phyloP scores from a whole-genome alignment of 768 basidiomycete genomes.

The Tylopilus subfusipes region DNA sequence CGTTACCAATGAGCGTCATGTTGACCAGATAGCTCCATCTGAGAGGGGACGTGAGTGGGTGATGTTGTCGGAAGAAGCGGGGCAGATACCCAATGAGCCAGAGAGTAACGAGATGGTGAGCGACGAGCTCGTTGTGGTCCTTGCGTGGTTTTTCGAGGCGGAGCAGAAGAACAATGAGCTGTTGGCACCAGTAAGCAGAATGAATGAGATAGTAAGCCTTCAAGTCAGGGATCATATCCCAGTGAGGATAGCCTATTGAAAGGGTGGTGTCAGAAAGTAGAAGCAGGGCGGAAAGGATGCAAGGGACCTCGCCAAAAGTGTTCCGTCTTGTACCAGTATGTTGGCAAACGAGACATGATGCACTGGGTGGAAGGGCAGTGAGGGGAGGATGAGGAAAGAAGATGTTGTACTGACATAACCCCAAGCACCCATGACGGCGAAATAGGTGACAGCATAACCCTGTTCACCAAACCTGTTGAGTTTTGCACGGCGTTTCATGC shows the following conservation, averaged over 20 bases:
- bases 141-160: constrained; percentile 92
- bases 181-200: constrained; percentile 91
- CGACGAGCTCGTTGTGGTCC: constrained; percentile 83
- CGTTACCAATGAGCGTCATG: constrained; percentile 83
- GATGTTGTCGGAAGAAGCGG: neutral
- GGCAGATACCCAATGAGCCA: constrained; percentile 82
- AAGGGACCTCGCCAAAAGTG: constrained; percentile 78
- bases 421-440: constrained; percentile 61
- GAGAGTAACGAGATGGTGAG: constrained; percentile 89
- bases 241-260: constrained; percentile 75
- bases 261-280: neutral
- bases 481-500: constrained; percentile 64
- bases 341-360: constrained; percentile 79
- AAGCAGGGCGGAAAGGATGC: neutral
- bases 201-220: constrained; percentile 96
- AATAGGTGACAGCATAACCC: constrained; percentile 83
- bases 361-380: constrained; percentile 40
- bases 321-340: constrained; percentile 81
- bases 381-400: neutral
- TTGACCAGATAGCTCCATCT: constrained; percentile 86
- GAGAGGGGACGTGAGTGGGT: constrained; percentile 1
- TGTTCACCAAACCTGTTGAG: constrained; percentile 89
- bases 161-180: constrained; percentile 79
- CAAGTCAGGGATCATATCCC: constrained; percentile 79
- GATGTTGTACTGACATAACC: constrained; percentile 60